phyloP scores from a whole-genome alignment of 495 filamentous ascomycete genomes.

The Aspergillus affinis region DNA sequence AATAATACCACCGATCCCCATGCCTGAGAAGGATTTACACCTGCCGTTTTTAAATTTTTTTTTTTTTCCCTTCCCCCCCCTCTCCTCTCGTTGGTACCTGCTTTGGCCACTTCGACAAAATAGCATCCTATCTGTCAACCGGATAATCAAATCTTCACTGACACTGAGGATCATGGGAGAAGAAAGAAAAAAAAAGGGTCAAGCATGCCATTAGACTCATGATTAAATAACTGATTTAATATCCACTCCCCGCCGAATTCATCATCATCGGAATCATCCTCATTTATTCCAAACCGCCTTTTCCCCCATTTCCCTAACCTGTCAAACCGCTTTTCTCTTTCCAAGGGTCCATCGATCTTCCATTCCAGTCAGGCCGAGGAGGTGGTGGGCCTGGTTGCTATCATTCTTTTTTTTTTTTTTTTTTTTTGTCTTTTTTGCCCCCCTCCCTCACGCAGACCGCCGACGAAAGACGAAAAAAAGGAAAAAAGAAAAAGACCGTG shows the following conservation, averaged over 20 bases:
- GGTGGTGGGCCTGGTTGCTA: constrained; percentile 1
- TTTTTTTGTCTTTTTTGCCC: too few relatives aligned
- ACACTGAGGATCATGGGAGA: not conserved
- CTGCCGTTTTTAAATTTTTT: too few relatives aligned
- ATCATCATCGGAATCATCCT: not conserved
- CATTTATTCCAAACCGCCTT: constrained; percentile 15
- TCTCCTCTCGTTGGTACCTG: not conserved
- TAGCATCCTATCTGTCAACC: not conserved
- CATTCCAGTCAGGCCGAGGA: constrained; percentile 6
- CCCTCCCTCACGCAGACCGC: too few relatives aligned
- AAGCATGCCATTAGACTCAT: not conserved
- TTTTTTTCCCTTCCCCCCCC: too few relatives aligned
- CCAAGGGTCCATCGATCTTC: constrained; percentile 14
- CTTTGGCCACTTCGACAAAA: not conserved
- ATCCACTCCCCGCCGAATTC: not conserved
- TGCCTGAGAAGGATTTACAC: not conserved
- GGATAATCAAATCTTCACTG: not conserved
- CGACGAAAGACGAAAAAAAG: not conserved
- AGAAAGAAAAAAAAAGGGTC: not conserved
- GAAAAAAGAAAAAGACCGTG: constrained; percentile 18
- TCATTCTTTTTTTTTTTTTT: not conserved
- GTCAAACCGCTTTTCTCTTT: not conserved
- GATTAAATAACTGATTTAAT: too few relatives aligned
- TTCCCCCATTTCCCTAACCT: constrained; percentile 14
- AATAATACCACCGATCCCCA: not conserved